Percentiles rank a stretch among this genome's conserved stretches.
Evolutionary conservation across 106 monocot genomes (phyloP).

Genomic region (Iris macrosiphon): DNA sequence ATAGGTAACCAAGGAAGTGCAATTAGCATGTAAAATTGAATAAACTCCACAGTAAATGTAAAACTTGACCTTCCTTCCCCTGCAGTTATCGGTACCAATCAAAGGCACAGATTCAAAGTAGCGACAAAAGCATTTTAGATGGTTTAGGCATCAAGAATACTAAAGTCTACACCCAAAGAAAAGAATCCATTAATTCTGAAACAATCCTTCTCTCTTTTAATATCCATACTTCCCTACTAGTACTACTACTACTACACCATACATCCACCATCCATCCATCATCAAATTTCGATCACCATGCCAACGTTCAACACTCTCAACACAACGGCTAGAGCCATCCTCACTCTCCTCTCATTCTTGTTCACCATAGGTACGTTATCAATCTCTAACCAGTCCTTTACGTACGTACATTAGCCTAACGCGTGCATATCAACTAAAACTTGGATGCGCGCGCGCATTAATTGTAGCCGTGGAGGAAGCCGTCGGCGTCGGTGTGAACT

Average conservation of each 20-base stretch:
- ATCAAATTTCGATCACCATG: too few relatives aligned
- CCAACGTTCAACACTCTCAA: background rate
- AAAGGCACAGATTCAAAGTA: conserved; percentile 2
- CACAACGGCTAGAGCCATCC: background rate
- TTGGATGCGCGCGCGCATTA: background rate
- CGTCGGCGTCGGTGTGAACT: conserved; percentile 56
- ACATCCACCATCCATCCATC: too few relatives aligned
- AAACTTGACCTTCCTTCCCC: too few relatives aligned
- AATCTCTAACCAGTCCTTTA: background rate
- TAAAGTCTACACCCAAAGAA: conserved; percentile 19
- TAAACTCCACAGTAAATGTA: too few relatives aligned
- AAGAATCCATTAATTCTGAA: conserved; percentile 19
- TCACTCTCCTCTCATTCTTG: background rate
- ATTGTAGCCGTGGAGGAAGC: conserved; percentile 10
- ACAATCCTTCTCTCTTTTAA: background rate
- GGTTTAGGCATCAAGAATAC: conserved; percentile 16
- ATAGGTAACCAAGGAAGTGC: too few relatives aligned
- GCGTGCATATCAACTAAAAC: background rate
- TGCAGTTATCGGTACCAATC: too few relatives aligned
- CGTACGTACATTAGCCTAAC: background rate
- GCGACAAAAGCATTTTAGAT: background rate
- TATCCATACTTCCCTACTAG: too few relatives aligned
- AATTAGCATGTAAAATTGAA: too few relatives aligned
- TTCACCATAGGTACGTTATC: conserved; percentile 9
- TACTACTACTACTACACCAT: too few relatives aligned